These are phyloP conservation scores for Erythrobasidium hasegawianum DNA, from an alignment of 1,284 basidiomycete species.

Conservation along the genomic window DNA sequence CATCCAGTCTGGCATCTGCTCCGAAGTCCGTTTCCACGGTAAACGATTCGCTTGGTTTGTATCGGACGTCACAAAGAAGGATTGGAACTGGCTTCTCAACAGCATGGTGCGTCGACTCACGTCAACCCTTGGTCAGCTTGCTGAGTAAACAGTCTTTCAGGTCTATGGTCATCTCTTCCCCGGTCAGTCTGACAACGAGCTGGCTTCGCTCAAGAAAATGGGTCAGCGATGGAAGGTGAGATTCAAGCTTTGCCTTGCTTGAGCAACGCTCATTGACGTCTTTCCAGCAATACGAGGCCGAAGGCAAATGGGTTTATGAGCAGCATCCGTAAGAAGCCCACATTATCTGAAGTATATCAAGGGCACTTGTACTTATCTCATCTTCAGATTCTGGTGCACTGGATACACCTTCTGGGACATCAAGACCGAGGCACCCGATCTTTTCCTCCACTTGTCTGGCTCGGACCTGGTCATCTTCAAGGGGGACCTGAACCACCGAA, in stretches of 20 bases:
- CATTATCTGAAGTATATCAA: conserved; percentile 61
- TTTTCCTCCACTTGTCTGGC: conserved; percentile 58
- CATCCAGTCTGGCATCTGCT: conserved; percentile 83
- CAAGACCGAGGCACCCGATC: conserved; percentile 52
- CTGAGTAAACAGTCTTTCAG: not conserved
- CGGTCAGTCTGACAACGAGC: conserved; percentile 69
- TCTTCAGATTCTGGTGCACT: conserved; percentile 47
- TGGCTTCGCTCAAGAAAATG: conserved; percentile 73
- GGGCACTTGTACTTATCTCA: not conserved
- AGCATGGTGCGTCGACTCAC: conserved; percentile 45
- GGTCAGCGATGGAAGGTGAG: conserved; percentile 78
- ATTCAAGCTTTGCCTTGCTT: not conserved
- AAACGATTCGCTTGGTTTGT: conserved; percentile 90
- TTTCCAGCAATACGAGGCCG: conserved; percentile 72
- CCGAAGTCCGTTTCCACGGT: conserved; percentile 84
- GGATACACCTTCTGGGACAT: conserved; percentile 95
- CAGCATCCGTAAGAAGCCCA: conserved; percentile 64
- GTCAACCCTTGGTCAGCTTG: conserved; percentile 22
- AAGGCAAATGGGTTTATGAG: conserved; percentile 92
- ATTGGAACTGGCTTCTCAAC: conserved; percentile 79
- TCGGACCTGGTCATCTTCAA: conserved; percentile 95
- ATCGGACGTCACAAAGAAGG: conserved; percentile 92
- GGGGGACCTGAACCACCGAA: conserved; percentile 88
- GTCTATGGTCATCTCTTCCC: conserved; percentile 82
- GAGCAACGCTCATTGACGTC: conserved; percentile 49